Conservation (phyloP, 176 grass and related monocot genomes). For the Stipa capillata region DNA sequence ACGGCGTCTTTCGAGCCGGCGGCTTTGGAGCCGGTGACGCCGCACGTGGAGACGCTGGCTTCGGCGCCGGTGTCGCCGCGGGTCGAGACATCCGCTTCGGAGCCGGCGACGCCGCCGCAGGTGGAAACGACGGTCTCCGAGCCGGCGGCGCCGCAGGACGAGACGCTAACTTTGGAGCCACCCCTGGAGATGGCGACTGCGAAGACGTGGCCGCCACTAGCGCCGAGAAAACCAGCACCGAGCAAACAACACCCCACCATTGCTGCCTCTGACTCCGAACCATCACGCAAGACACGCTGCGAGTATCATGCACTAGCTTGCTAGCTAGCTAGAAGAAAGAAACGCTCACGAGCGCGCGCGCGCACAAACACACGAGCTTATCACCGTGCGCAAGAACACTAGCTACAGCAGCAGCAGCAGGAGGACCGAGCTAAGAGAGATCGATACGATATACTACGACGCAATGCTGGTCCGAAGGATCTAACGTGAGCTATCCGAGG, state of each 20-base stretch:
- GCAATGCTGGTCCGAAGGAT: not conserved
- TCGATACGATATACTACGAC: not conserved
- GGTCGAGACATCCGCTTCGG: not conserved
- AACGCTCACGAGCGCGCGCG: not conserved
- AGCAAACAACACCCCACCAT: not conserved
- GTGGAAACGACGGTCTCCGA: not conserved
- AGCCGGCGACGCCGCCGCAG: not conserved
- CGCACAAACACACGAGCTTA: not conserved
- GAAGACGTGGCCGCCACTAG: not conserved
- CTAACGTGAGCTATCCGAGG: not conserved
- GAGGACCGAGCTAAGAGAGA: not conserved
- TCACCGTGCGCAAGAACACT: not conserved
- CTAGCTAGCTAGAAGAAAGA: no score
- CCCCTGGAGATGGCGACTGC: conserved; percentile 10
- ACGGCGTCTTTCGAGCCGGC: not conserved
- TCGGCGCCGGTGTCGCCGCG: not conserved
- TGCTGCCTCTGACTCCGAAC: not conserved
- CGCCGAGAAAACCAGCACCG: conserved; percentile 4
- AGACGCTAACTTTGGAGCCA: no score
- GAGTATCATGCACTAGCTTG: not conserved
- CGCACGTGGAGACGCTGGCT: not conserved
- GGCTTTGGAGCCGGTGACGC: not conserved
- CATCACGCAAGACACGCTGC: not conserved
- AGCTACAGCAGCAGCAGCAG: not conserved
- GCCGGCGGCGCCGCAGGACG: not conserved